phyloP scores from a whole-genome alignment of 495 filamentous ascomycete genomes.

The Aspergillus nidulans region DNA sequence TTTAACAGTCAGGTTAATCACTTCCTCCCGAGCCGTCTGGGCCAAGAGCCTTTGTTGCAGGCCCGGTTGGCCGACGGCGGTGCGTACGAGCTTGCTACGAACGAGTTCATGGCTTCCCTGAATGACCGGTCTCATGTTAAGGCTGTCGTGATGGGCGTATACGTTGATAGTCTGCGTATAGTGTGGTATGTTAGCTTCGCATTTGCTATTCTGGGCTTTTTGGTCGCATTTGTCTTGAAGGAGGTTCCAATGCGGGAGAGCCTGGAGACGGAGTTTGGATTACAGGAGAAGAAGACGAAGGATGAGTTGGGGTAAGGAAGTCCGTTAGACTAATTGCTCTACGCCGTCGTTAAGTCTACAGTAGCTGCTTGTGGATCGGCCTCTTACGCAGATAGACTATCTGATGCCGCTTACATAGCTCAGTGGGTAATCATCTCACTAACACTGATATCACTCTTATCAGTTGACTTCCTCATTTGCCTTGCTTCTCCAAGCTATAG shows the following conservation, averaged over 20 bases:
- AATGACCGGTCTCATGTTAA: background rate
- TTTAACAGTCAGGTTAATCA: background rate
- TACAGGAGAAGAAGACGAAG: conserved; percentile 1
- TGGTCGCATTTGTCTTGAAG: background rate
- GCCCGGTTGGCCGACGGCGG: background rate
- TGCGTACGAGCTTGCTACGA: background rate
- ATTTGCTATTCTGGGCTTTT: background rate
- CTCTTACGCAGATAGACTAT: too few species aligned
- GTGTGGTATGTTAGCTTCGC: background rate
- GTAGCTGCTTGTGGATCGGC: too few species aligned
- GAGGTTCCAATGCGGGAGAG: background rate
- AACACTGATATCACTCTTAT: too few species aligned
- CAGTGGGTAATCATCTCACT: too few species aligned
- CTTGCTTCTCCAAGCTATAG: too few species aligned
- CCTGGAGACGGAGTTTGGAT: background rate
- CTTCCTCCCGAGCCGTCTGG: too few species aligned
- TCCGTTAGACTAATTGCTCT: too few species aligned
- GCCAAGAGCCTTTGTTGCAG: background rate
- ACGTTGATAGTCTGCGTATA: background rate
- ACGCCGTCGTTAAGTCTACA: too few species aligned
- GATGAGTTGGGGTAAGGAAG: too few species aligned
- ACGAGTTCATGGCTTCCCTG: background rate
- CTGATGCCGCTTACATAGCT: too few species aligned
- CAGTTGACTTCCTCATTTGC: too few species aligned
- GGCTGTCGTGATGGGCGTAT: background rate